Evolutionary conservation across 352 stramenopile species (phyloP).

Genomic region (Phytophthora constricta): DNA sequence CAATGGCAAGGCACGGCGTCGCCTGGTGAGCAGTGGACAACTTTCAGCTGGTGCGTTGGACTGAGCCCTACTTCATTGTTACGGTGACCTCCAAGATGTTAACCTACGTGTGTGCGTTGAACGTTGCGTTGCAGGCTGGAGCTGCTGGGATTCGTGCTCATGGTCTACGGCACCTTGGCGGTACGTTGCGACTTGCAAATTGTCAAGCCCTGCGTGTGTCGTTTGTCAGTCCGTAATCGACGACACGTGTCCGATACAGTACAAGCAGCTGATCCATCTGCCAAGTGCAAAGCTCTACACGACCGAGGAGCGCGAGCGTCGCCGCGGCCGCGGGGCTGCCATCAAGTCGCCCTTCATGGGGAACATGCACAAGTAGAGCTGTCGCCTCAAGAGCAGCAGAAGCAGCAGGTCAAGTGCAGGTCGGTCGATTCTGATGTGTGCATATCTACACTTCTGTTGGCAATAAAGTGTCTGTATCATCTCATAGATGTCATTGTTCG

Average conservation of each 20-base stretch:
- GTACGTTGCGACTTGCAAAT: constrained; percentile 45
- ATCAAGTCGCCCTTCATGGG: constrained; percentile 84
- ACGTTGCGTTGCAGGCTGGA: constrained; percentile 68
- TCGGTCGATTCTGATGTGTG: no score
- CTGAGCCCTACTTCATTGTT: neutral
- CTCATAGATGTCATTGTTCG: no score
- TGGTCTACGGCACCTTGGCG: constrained; percentile 81
- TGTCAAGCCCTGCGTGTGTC: no score
- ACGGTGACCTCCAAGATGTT: neutral
- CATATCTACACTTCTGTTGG: no score
- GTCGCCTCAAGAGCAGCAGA: neutral
- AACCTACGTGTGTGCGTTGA: neutral
- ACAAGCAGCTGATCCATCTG: constrained; percentile 81
- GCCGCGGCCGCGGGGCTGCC: constrained; percentile 23
- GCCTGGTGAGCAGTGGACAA: constrained; percentile 74
- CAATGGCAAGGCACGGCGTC: constrained; percentile 67
- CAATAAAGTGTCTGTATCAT: no score
- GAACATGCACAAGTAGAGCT: constrained; percentile 71
- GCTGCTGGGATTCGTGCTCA: constrained; percentile 74
- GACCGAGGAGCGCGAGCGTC: constrained; percentile 49
- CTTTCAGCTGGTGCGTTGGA: constrained; percentile 65
- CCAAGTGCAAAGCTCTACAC: constrained; percentile 57
- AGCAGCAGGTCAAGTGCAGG: neutral
- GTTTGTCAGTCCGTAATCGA: neutral
- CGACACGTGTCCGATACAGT: constrained; percentile 45